Evolutionary conservation across 176 grass and related monocot species (phyloP).

Genomic region (Sorghum bicolor): Sorghum_bicolor_NCBIv3 NC_012877.2:4865501-4866000

Average conservation of each 20-base stretch:
- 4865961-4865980: too few relatives aligned
- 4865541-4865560: conserved; percentile 50
- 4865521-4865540: conserved; percentile 57
- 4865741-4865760: background rate
- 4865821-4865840: background rate
- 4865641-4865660: background rate
- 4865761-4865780: background rate
- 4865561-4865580: background rate
- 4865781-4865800: background rate
- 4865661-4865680: background rate
- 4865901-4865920: background rate
- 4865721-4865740: background rate
- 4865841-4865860: background rate
- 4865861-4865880: too few relatives aligned
- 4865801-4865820: background rate
- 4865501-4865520: conserved; percentile 71
- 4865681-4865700: too few relatives aligned
- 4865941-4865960: too few relatives aligned
- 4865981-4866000: too few relatives aligned
- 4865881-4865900: background rate
- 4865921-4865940: too few relatives aligned
- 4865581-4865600: fast-evolving
- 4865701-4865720: background rate
- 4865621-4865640: background rate
- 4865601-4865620: background rate